phyloP scores from a whole-genome alignment of 2,329 filamentous ascomycete genomes.

The Pestalotiopsis sp. region DNA sequence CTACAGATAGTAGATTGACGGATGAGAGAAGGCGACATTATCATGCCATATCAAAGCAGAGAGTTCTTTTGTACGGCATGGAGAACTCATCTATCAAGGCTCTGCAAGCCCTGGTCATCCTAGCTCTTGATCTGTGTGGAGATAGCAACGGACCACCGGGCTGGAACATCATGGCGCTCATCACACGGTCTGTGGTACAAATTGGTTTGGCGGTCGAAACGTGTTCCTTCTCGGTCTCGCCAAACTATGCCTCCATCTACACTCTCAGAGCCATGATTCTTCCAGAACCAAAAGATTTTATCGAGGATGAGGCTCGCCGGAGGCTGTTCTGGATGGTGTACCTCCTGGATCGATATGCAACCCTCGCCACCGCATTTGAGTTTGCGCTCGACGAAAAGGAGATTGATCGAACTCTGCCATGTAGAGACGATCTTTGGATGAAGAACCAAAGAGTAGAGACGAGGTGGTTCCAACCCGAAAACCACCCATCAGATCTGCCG shows the following conservation, averaged over 20 bases:
- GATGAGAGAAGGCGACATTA: slow-evolving; percentile 74
- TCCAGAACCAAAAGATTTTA: slow-evolving; percentile 80
- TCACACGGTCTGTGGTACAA: slow-evolving; percentile 86
- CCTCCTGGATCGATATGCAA: slow-evolving; percentile 85
- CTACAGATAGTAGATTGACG: slow-evolving; percentile 73
- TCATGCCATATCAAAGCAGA: slow-evolving; percentile 80
- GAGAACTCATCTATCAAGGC: slow-evolving; percentile 90
- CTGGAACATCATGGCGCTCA: slow-evolving; percentile 89
- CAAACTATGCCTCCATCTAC: slow-evolving; percentile 83
- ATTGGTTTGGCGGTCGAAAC: slow-evolving; percentile 82
- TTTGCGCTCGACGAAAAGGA: slow-evolving; percentile 89
- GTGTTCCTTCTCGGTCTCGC: slow-evolving; percentile 77
- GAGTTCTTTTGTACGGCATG: slow-evolving; percentile 83
- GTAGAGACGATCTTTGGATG: slow-evolving; percentile 83
- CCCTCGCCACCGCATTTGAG: slow-evolving; percentile 88
- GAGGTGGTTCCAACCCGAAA: slow-evolving; percentile 70
- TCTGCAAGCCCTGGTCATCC: slow-evolving; percentile 82
- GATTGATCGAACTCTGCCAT: slow-evolving; percentile 84
- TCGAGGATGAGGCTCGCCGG: slow-evolving; percentile 85
- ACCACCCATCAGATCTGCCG: slow-evolving; percentile 42
- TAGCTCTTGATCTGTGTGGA: slow-evolving; percentile 83
- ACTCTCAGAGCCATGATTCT: slow-evolving; percentile 84
- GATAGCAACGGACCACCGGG: slow-evolving; percentile 88
- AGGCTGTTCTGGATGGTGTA: slow-evolving; percentile 95
- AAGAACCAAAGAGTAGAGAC: slow-evolving; percentile 86